Evolutionary conservation across 1,139 yeast genomes (phyloP), one percentile per base, ranked within the genome.

Genomic region (Pneumocystis carinii): DNA sequence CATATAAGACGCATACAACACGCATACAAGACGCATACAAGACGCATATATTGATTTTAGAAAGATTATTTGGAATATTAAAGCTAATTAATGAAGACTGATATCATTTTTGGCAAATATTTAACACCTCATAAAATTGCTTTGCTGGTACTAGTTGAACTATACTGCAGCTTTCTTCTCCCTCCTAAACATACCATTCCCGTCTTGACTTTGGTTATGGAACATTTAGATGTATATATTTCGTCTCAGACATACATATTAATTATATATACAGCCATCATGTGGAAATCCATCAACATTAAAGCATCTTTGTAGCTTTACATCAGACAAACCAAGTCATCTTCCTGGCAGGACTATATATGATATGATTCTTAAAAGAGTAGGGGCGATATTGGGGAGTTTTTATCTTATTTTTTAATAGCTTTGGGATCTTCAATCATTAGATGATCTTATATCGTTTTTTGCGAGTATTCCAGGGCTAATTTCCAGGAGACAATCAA

Each of bases 371-470:
- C 59, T 57, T 39, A 57, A 57, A 24, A 57, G 29, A 12, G 59
- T 57, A 57, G 1, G 59, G 7, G 2, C 12, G 4, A 5, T 14
- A 15, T 39, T 37, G 6, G 14, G 17, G 2, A 19, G 8, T 1
- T 57, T 15, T 17, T 56, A 17, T 56, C 29, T 37, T 37, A 57
- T 39, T 8, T 42, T 19, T 32, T n/a, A 15, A n/a, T 57, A 57
- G 59, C 59, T 57, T 12, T 57, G 59, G 59, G 59, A 57, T 14
- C 41, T 57, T 39, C 59, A 57, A 19, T 57, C 59, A 10, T 14
- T 57, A 12, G 59, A 57, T 57, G 59, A 57, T 24, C 42, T 57
- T 29, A 29, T 37, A 24, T 39, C 41, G 12, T 57, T 57, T 39
- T 37, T 57, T 37, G 3, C 41, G 5, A 39, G 42, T 24, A 37